A percentile compares a stretch with the other conserved stretches of the same genome.
These are phyloP conservation scores for Xylariaceae sp. DNA, from an alignment of 2,329 filamentous ascomycete species.

Conservation along the genomic window DNA sequence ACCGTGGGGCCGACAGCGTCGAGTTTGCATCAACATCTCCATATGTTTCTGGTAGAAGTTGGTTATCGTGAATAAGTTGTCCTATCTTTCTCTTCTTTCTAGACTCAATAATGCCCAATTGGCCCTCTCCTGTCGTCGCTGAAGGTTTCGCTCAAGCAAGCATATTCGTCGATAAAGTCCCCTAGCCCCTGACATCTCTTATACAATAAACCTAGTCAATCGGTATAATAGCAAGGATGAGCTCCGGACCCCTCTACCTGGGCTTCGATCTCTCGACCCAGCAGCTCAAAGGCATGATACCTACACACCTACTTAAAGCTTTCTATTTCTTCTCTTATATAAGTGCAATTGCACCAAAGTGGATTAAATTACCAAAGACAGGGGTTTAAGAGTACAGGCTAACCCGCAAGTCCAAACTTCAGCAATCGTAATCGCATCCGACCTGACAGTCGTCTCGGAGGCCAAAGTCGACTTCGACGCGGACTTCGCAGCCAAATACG, in stretches of 20 bases:
- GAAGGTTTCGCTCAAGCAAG: too few relatives aligned
- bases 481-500: conserved; percentile 75
- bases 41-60: conserved; percentile 2
- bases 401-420: conserved; percentile 1
- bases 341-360: too few relatives aligned
- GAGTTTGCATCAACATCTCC: conserved; percentile 6
- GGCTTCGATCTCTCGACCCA: conserved; percentile 97
- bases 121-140: too few relatives aligned
- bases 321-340: not conserved
- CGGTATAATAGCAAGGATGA: conserved; percentile 45
- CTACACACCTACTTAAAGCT: not conserved
- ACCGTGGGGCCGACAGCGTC: conserved; percentile 19
- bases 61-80: conserved; percentile 15
- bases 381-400: conserved; percentile 5
- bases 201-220: too few relatives aligned
- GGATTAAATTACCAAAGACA: not conserved
- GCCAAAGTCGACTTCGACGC: conserved; percentile 95
- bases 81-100: not conserved
- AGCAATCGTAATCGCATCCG: conserved; percentile 84
- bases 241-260: conserved; percentile 72
- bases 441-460: conserved; percentile 79
- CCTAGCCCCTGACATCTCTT: too few relatives aligned
- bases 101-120: too few relatives aligned
- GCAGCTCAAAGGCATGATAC: conserved; percentile 81
- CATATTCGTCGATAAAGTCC: too few relatives aligned